Base-by-base conservation (phyloP, 805 yeast genomes). In the Clavispora vitiphila region DNA sequence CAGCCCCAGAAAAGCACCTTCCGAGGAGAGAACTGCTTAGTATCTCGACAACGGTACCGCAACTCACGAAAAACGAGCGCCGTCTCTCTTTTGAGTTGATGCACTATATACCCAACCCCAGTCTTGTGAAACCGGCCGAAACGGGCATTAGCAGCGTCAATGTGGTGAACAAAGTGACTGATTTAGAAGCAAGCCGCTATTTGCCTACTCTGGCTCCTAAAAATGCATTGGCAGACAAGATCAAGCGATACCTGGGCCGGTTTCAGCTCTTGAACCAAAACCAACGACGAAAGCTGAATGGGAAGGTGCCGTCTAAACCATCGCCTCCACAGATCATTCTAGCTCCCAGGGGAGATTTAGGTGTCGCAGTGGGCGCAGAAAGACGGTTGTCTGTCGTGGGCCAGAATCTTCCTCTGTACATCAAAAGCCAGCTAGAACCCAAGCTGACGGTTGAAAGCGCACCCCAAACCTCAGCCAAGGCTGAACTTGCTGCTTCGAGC, bases 351-450 rank as follows among this genome's bases (percentile, higher is more conserved):
- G 22, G 22, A 21, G 8, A 21, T 21, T 5, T 5, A 10, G 22
- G 29, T 16, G 30, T 35, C 18, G 27, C 36, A 16, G 29, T 37
- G 6, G 30, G 14, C 8, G 40, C 24, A 30, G 35, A 15, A n/a
- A 37, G 37, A 25, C 50, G 72, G 34, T 42, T 47, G 20, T 67
- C 72, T 5, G 34, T 68, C 32, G 69, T 68, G 18, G 69, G 64
- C 2, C 67, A 63, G 26, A 57, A 52, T 30, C 52, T 69, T 9
- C 74, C 74, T 1, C 25, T 42, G 10, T 68, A 68, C 41, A 67
- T 68, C 24, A 51, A 55, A 31, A 44, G 52, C n/a, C 66, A 62
- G 40, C 38, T 60, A 2, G 44, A 35, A 14, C 20, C 31, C 24
- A 15, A 16, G 24, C 21, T 2, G 16, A 20, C 14, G 18, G 18